Conservation (phyloP, 208 protist species). For the Leishmania amazonensis region DNA sequence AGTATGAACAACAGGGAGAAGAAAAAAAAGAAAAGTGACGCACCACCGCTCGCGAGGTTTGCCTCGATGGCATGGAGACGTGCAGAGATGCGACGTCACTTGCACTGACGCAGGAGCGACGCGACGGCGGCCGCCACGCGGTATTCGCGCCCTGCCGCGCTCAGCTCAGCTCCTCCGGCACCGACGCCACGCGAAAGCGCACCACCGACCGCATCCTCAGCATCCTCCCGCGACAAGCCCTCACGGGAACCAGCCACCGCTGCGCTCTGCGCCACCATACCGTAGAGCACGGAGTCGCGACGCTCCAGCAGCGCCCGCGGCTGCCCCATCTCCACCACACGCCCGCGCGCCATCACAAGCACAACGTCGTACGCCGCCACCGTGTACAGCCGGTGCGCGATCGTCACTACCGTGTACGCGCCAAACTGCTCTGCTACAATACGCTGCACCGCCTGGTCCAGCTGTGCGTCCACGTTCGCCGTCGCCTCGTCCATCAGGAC, state of each 20-base stretch:
- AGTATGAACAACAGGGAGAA: neutral
- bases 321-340: constrained; percentile 24
- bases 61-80: neutral
- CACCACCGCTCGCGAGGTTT: neutral
- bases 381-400: constrained; percentile 74
- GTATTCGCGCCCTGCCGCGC: constrained; percentile 4
- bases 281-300: constrained; percentile 18
- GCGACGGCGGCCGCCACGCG: constrained; percentile 18
- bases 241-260: neutral
- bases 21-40: neutral
- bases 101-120: constrained; percentile 21
- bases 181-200: neutral
- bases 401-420: constrained; percentile 65
- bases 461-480: constrained; percentile 60
- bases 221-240: neutral
- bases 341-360: constrained; percentile 64
- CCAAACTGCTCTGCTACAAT: constrained; percentile 35
- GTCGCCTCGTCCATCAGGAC: constrained; percentile 83
- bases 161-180: neutral
- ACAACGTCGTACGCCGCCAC: constrained; percentile 67
- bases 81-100: neutral
- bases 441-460: constrained; percentile 50
- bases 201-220: neutral
- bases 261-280: constrained; percentile 30
- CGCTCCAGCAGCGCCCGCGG: constrained; percentile 15